Percentiles rank a stretch among this genome's conserved stretches.
These are phyloP conservation scores for Williopsis jadinii DNA, from an alignment of 1,139 yeast species.

Conservation along the genomic window DNA sequence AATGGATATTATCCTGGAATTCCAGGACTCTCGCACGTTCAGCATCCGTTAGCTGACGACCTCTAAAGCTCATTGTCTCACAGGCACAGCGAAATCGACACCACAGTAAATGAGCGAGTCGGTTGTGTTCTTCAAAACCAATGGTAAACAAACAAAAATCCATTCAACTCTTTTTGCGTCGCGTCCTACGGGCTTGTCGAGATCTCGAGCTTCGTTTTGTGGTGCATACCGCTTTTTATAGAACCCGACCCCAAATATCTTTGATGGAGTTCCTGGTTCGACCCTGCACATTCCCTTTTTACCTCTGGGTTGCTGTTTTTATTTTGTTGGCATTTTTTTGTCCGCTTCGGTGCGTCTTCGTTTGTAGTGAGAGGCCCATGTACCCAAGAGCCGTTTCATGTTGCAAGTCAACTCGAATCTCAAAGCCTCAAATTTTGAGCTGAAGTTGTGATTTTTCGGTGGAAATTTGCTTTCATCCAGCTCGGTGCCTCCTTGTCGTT, in stretches of 20 bases:
- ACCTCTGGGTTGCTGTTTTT: neutral
- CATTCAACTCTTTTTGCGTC: too few species aligned
- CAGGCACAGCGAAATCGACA: neutral
- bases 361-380: too few species aligned
- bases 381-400: neutral
- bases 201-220: too few species aligned
- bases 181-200: too few species aligned
- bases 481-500: too few species aligned
- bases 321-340: neutral
- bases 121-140: too few species aligned
- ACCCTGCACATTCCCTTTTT: neutral
- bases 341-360: too few species aligned
- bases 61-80: constrained; percentile 27
- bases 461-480: neutral
- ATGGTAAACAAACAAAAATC: too few species aligned
- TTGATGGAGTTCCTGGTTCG: too few species aligned
- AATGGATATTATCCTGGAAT: constrained; percentile 91
- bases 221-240: too few species aligned
- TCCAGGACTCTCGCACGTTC: constrained; percentile 86
- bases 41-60: constrained; percentile 68
- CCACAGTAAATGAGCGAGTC: too few species aligned
- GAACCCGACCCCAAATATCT: too few species aligned
- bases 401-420: neutral
- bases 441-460: neutral
- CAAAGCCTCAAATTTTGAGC: neutral